Conservation (phyloP, 192 early-diverging fungal species). For the Backusella macrospora region DNA sequence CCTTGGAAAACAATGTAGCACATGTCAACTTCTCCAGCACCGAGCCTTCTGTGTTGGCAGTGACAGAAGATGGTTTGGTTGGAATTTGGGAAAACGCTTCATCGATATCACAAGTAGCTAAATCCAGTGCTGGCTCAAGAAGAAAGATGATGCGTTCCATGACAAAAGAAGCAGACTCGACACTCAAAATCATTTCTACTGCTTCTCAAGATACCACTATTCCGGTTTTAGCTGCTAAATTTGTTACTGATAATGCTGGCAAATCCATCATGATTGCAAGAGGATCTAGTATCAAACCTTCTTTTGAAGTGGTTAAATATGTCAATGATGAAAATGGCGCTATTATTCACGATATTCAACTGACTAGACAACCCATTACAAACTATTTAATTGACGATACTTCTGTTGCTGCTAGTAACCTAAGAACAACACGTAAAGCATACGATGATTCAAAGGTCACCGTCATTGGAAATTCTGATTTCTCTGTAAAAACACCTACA, state of each 20-base stretch:
- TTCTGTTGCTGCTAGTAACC: conserved; percentile 40
- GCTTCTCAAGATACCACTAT: conserved; percentile 39
- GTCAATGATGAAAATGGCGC: conserved; percentile 37
- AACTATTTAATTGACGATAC: conserved; percentile 51
- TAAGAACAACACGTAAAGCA: conserved; percentile 56
- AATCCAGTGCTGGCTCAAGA: neutral
- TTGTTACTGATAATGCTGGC: conserved; percentile 37
- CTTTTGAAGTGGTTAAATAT: conserved; percentile 54
- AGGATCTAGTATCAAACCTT: conserved; percentile 55
- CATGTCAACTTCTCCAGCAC: conserved; percentile 49
- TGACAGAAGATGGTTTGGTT: conserved; percentile 57
- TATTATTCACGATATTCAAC: conserved; percentile 25
- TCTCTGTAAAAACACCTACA: conserved; percentile 39
- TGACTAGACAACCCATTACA: conserved; percentile 37
- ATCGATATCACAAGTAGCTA: neutral
- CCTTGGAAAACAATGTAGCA: conserved; percentile 50
- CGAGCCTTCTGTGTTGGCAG: conserved; percentile 48
- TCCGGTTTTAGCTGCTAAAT: conserved; percentile 50
- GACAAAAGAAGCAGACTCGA: conserved; percentile 46
- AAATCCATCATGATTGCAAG: conserved; percentile 50
- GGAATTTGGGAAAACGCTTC: conserved; percentile 54
- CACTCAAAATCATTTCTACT: conserved; percentile 49
- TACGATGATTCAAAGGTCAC: conserved; percentile 56
- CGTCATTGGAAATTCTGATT: conserved; percentile 42
- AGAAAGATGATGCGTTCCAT: conserved; percentile 48